Conservation (phyloP, 2,329 filamentous ascomycete genomes). For the Fusarium sp. region DNA sequence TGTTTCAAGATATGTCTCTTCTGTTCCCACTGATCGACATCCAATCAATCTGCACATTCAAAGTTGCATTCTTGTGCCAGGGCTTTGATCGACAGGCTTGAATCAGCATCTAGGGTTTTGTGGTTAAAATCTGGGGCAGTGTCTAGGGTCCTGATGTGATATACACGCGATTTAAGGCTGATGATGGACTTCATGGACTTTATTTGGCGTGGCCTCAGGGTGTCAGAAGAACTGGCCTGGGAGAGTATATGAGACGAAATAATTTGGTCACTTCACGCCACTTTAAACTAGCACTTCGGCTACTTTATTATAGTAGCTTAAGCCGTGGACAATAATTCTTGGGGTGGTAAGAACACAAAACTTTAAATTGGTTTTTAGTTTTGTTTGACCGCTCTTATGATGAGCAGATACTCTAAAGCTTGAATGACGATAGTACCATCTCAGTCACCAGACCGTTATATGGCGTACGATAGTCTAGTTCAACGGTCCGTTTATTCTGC, state of each 20-base stretch:
- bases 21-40: constrained; percentile 10
- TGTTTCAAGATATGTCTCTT: constrained; percentile 35
- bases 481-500: constrained; percentile 5
- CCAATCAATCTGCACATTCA: constrained; percentile 6
- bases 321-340: too few species aligned
- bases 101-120: background rate
- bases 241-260: too few species aligned
- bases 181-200: background rate
- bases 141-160: background rate
- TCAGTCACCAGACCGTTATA: constrained; percentile 5
- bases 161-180: background rate
- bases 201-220: too few species aligned
- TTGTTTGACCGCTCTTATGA: constrained; percentile 18
- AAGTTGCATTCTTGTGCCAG: constrained; percentile 1
- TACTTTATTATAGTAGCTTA: too few species aligned
- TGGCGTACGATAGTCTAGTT: background rate
- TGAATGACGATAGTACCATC: constrained; percentile 8
- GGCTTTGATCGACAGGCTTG: constrained; percentile 3
- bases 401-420: constrained; percentile 7
- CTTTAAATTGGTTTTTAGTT: background rate
- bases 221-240: too few species aligned
- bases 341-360: background rate
- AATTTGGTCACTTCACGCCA: too few species aligned
- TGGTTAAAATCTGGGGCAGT: background rate
- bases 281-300: too few species aligned